Percentiles rank a stretch among this genome's conserved stretches.
Conservation (phyloP, 257 asterid genomes). For the Scutellaria barbata region DNA sequence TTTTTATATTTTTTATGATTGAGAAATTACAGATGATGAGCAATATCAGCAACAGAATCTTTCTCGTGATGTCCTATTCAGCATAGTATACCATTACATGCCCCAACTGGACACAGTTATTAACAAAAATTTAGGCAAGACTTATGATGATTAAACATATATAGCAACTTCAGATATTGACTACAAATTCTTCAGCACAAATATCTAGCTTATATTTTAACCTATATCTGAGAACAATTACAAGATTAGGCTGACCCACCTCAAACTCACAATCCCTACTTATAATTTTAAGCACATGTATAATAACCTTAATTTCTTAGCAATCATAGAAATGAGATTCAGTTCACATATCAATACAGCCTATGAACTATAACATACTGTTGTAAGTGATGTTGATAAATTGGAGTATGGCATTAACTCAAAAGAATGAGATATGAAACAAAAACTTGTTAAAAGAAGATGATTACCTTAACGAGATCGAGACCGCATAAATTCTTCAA, state of each 20-base stretch:
- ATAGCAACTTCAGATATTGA: neutral
- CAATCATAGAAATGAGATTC: conserved; percentile 4
- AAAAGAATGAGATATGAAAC: conserved; percentile 12
- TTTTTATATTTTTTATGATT: too few relatives aligned
- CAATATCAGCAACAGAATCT: neutral
- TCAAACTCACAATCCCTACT: neutral
- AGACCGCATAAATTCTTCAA: conserved; percentile 97
- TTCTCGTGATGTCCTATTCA: neutral
- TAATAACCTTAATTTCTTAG: neutral
- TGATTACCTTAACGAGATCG: conserved; percentile 75
- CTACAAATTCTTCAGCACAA: conserved; percentile 3
- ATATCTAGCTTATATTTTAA: neutral
- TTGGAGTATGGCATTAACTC: neutral
- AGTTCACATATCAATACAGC: conserved; percentile 2
- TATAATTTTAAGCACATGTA: neutral
- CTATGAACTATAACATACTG: neutral
- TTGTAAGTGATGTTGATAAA: neutral
- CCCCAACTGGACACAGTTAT: neutral
- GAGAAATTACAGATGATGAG: too few relatives aligned
- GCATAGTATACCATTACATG: neutral
- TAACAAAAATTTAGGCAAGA: neutral
- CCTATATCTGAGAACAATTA: conserved; percentile 7
- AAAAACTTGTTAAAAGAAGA: conserved; percentile 14
- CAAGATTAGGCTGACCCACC: conserved; percentile 14
- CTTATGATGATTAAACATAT: neutral